These are phyloP conservation scores for Rhodomyrtus tomentosa DNA, from an alignment of 345 rosid genomes.

Conservation along the genomic window DNA sequence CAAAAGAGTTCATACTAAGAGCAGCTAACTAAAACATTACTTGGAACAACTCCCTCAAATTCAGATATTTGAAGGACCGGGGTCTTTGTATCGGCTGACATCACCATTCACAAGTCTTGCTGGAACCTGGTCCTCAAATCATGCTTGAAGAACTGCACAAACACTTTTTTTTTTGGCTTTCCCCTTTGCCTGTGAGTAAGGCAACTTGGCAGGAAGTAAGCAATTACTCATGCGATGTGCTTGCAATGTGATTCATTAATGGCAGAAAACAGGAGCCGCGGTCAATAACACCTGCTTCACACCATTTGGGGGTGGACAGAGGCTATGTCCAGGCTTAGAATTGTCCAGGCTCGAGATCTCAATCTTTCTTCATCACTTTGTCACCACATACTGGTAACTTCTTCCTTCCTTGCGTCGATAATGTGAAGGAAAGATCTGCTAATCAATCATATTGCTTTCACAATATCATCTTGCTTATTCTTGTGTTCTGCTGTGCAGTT, in stretches of 20 bases:
- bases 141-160: background rate
- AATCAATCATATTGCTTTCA: background rate
- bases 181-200: background rate
- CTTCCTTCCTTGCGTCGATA: background rate
- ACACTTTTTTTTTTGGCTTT: background rate
- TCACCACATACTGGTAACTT: conserved; percentile 55
- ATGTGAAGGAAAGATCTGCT: background rate
- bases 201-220: background rate
- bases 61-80: background rate
- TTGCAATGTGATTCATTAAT: background rate
- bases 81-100: background rate
- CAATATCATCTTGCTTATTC: background rate
- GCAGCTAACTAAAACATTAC: background rate
- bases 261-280: conserved; percentile 46
- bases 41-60: background rate
- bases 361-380: conserved; percentile 84
- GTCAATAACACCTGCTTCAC: conserved; percentile 57
- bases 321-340: conserved; percentile 93
- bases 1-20: background rate
- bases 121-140: background rate
- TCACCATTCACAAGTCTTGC: background rate
- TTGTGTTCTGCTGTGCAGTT: conserved; percentile 18
- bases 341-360: conserved; percentile 85
- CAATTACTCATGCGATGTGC: background rate
- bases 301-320: conserved; percentile 98